A percentile compares a stretch with the other conserved stretches of the same genome.
These are phyloP conservation scores for Colletotrichum tamarilloi DNA, from an alignment of 2,329 filamentous ascomycete genomes.

Conservation along the genomic window DNA sequence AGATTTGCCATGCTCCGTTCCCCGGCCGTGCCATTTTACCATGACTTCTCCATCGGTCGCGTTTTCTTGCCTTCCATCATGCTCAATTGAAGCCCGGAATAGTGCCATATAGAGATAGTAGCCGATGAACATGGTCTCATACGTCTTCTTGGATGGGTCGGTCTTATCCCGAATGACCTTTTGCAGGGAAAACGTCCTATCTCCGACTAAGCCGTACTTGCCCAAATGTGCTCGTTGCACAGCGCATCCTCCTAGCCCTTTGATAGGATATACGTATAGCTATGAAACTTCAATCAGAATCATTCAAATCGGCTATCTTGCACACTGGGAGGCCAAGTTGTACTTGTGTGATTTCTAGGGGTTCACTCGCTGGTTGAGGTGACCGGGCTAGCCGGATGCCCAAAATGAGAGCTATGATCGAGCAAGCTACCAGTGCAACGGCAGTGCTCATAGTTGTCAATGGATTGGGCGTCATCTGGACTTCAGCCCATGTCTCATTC, in stretches of 20 bases:
- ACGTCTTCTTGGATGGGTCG: not conserved
- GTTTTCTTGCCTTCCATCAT: not conserved
- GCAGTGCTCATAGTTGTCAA: not conserved
- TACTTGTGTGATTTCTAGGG: conserved; percentile 16
- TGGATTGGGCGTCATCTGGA: not conserved
- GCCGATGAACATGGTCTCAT: not conserved
- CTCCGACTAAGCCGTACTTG: not conserved
- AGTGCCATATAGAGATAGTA: conserved; percentile 4
- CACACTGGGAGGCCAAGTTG: not conserved
- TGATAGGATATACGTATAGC: conserved; percentile 9
- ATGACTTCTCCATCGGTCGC: not conserved
- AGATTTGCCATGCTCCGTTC: conserved; percentile 1
- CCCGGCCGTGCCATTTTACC: not conserved
- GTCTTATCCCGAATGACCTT: not conserved
- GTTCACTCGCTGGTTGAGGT: not conserved
- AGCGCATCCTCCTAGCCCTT: not conserved
- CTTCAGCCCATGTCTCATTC: not conserved
- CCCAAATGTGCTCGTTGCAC: not conserved
- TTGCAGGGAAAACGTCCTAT: conserved; percentile 1
- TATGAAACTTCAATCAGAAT: not conserved
- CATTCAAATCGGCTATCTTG: not conserved
- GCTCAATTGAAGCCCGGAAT: not conserved
- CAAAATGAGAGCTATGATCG: not conserved
- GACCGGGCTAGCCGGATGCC: not conserved
- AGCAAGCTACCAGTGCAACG: not conserved